These are phyloP conservation scores for Eucalyptus victrix DNA, from an alignment of 345 rosid genomes.

Conservation along the genomic window DNA sequence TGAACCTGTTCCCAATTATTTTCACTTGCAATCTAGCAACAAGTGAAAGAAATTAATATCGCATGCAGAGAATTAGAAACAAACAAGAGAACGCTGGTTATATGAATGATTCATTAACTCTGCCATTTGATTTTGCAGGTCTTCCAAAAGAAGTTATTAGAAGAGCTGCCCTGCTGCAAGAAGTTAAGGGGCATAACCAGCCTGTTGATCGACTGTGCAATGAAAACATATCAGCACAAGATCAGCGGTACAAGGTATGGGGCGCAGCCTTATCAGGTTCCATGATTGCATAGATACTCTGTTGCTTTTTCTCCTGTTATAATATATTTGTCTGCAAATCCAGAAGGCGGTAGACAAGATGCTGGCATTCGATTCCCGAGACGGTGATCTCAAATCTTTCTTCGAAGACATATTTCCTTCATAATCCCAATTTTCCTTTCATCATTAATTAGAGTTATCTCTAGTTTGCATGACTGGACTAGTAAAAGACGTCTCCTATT, in stretches of 20 bases:
- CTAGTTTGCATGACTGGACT: neutral
- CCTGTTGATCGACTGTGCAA: constrained; percentile 34
- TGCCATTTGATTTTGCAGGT: constrained; percentile 20
- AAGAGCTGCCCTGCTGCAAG: constrained; percentile 64
- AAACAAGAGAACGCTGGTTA: neutral
- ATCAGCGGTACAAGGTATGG: constrained; percentile 56
- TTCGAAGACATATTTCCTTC: constrained; percentile 41
- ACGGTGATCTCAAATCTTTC: constrained; percentile 48
- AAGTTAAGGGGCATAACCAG: constrained; percentile 31
- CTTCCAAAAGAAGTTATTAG: constrained; percentile 70
- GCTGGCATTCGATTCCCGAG: constrained; percentile 39
- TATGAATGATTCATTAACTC: neutral
- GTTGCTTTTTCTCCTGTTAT: neutral
- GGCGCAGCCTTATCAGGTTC: neutral
- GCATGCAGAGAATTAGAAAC: neutral
- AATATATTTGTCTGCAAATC: neutral
- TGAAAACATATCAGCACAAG: constrained; percentile 50
- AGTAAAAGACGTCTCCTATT: neutral
- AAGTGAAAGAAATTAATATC: neutral
- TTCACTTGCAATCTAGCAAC: neutral
- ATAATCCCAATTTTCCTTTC: neutral
- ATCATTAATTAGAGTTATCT: neutral
- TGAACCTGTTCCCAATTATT: neutral
- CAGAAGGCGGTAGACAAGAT: constrained; percentile 73
- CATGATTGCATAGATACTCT: neutral